Conservation (phyloP, 176 grass and related monocot genomes). For the Aegilops longissima region DNA sequence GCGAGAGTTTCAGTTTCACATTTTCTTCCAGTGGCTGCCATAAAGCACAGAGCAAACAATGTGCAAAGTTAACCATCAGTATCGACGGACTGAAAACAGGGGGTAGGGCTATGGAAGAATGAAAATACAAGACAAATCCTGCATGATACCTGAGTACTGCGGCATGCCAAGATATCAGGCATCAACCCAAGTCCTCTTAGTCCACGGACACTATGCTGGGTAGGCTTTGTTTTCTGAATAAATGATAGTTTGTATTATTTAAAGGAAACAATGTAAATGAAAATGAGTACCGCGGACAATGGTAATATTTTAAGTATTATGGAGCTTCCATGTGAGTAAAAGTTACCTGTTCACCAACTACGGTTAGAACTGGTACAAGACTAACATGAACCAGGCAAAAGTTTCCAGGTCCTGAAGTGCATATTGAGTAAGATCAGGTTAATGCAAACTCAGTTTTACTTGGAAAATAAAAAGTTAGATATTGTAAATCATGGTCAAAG, state of each 20-base stretch:
- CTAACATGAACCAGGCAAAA: constrained; percentile 98
- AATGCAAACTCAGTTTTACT: neutral
- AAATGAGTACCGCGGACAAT: neutral
- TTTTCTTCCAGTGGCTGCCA: constrained; percentile 78
- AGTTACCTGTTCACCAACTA: constrained; percentile 95
- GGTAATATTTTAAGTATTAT: constrained; percentile 7
- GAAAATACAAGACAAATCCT: neutral
- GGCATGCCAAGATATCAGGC: constrained; percentile 96
- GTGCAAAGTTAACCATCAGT: neutral
- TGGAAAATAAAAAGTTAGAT: constrained; percentile 8
- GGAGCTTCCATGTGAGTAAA: neutral
- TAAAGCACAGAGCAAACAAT: constrained; percentile 33
- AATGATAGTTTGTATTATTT: constrained; percentile 22
- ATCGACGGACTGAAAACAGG: constrained; percentile 9
- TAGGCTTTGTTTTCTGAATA: constrained; percentile 95
- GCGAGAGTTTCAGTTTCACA: constrained; percentile 86
- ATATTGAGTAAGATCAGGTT: constrained; percentile 19
- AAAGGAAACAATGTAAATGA: constrained; percentile 15
- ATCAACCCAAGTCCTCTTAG: constrained; percentile 91
- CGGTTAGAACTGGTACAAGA: constrained; percentile 93
- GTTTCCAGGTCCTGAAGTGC: constrained; percentile 72
- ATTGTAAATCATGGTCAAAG: neutral
- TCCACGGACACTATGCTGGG: constrained; percentile 90
- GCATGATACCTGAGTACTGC: constrained; percentile 69
- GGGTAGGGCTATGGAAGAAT: neutral